These are phyloP conservation scores for Rugonectria rugulosa DNA, from an alignment of 2,329 filamentous ascomycete genomes.

Conservation along the genomic window DNA sequence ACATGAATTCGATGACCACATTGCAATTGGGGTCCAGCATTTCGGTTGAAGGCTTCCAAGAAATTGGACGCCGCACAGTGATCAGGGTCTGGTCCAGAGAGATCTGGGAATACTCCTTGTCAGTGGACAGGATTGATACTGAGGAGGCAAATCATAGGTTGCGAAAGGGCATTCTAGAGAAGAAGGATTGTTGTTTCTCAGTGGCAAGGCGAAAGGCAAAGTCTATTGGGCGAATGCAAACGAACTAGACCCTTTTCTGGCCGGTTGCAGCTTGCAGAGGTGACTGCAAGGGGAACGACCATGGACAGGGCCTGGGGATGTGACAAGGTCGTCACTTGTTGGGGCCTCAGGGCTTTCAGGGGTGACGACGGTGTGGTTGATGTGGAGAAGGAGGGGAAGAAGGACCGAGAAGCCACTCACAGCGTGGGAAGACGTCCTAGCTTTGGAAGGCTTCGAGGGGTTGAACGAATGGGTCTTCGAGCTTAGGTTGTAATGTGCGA, in stretches of 20 bases:
- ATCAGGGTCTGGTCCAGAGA: slow-evolving; percentile 24
- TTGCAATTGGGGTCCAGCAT: neutral
- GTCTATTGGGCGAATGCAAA: slow-evolving; percentile 16
- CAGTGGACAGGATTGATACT: slow-evolving; percentile 15
- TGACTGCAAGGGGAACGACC: slow-evolving; percentile 19
- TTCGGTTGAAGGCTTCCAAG: neutral
- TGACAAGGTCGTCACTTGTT: slow-evolving; percentile 22
- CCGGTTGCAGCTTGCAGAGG: slow-evolving; percentile 19
- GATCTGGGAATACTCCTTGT: slow-evolving; percentile 22
- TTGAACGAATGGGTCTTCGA: slow-evolving; percentile 29
- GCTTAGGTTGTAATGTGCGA: slow-evolving; percentile 19
- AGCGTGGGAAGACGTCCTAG: slow-evolving; percentile 23
- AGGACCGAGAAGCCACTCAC: slow-evolving; percentile 41
- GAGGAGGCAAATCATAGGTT: slow-evolving; percentile 31
- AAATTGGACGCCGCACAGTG: slow-evolving; percentile 22
- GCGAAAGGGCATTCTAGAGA: slow-evolving; percentile 3
- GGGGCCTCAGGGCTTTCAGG: slow-evolving; percentile 13
- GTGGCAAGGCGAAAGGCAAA: slow-evolving; percentile 28
- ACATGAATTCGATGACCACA: neutral
- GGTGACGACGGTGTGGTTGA: slow-evolving; percentile 27
- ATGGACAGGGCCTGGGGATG: slow-evolving; percentile 16
- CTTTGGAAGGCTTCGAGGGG: slow-evolving; percentile 25
- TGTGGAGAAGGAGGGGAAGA: slow-evolving; percentile 33
- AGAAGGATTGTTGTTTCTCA: slow-evolving; percentile 28
- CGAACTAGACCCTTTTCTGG: slow-evolving; percentile 18